Percentiles rank a stretch among this genome's conserved stretches.
Conservation (phyloP, 352 stramenopile species). For the Globisporangium lucens region DNA sequence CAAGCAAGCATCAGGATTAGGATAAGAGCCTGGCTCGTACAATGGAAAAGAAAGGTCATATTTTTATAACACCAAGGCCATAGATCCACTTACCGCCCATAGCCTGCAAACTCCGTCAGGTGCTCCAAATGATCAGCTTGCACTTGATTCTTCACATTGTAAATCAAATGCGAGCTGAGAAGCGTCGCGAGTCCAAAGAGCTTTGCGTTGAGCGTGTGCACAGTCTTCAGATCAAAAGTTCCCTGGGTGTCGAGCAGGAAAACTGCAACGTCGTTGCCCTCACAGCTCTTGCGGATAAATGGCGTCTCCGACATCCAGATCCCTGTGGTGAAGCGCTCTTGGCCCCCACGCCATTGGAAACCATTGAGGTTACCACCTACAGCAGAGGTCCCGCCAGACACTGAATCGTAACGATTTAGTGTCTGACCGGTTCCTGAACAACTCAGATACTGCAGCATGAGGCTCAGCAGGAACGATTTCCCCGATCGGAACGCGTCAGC, state of each 20-base stretch:
- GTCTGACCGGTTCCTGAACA: not conserved
- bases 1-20: no score
- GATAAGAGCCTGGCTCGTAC: no score
- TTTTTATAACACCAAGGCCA: no score
- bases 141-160: not conserved
- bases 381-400: no score
- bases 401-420: not conserved
- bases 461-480: not conserved
- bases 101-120: not conserved
- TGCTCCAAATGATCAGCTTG: not conserved
- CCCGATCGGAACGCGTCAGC: not conserved
- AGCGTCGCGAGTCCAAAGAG: not conserved
- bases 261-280: not conserved
- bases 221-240: not conserved
- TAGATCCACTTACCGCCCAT: not conserved
- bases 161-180: not conserved
- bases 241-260: not conserved
- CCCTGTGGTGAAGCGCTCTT: not conserved
- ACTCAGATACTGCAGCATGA: not conserved
- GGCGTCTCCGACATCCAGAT: not conserved
- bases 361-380: not conserved
- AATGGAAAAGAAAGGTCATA: no score
- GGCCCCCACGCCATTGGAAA: not conserved
- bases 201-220: not conserved
- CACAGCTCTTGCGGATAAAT: not conserved